Base-by-base conservation (phyloP, 1,284 basidiomycete genomes). In the Ustilago shanxiensis region DNA sequence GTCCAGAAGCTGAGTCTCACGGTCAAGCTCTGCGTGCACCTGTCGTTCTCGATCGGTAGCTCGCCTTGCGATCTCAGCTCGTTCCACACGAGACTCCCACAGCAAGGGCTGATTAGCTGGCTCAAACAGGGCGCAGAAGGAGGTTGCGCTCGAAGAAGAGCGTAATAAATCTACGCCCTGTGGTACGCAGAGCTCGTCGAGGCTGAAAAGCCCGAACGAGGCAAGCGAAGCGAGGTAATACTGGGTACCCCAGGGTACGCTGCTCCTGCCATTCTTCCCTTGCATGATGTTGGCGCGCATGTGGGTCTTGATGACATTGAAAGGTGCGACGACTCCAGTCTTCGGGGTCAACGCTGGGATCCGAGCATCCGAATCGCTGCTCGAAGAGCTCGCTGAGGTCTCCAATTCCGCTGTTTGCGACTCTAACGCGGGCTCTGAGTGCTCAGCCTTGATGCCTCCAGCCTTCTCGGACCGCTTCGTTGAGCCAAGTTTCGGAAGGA, bases 201-300 rank as follows among this genome's bases (percentile, higher is more conserved):
- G 24, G 29, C 26, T 53, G 14, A 72, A 18, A 4, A 49, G 20
- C 9, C 35, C 66, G 41, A 56, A 41, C 2, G 69, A 60, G 2
- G 51, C 74, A 33, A 72, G 62, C 20, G 59, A 66, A 14, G 66
- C 69, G 44, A 77, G 66, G 28, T 63, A 72, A 50, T 39, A 77
- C 13, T 77, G 74, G 0, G 59, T 58, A 0, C 59, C 66, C 69
- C 69, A 77, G 2, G 74, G 74, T 10, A 77, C 70, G 9, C 54
- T 51, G 5, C 60, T 37, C 8, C 58, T 66, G 29, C 45, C 69
- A 2, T 24, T 33, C 29, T 69, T 29, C 26, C 13, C 45, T 22
- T 59, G 65, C 73, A 66, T 64, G 41, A 59, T 37, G 6, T 50
- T 56, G 45, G 70, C 39, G 4, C 66, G 69, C 53, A 57, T 29